Percentiles rank a stretch among this genome's conserved stretches.
Conservation (phyloP, 345 rosid genomes). For the Durio zibethinus region DNA sequence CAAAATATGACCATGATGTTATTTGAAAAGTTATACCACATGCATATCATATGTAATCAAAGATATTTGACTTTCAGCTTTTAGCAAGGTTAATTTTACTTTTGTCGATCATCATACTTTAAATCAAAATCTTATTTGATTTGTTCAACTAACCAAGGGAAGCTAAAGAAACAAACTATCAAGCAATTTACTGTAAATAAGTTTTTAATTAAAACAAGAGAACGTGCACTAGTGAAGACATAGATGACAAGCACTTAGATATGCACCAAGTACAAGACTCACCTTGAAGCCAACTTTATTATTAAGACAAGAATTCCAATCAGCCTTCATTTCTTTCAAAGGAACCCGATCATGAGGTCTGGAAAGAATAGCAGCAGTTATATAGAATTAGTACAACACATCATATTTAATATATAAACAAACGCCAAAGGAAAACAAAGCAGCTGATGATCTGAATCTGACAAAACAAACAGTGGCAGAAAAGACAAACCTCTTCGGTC, state of each 20-base stretch:
- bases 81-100: neutral
- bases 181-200: neutral
- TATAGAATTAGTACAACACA: neutral
- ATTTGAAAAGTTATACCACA: neutral
- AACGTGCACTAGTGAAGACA: neutral
- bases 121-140: neutral
- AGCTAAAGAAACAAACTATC: neutral
- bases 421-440: neutral
- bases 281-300: slow-evolving; percentile 97
- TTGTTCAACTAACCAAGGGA: neutral
- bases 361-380: slow-evolving; percentile 21
- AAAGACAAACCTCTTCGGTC: slow-evolving; percentile 79
- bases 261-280: slow-evolving; percentile 9
- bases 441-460: neutral
- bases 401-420: neutral
- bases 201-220: neutral
- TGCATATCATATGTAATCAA: neutral
- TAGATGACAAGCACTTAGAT: slow-evolving; percentile 5
- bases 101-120: neutral
- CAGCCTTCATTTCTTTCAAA: slow-evolving; percentile 92
- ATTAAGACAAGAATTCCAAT: slow-evolving; percentile 94
- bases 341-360: slow-evolving; percentile 98
- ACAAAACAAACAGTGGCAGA: neutral
- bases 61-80: neutral
- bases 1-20: neutral